Percentiles rank a stretch among this genome's conserved stretches.
phyloP scores from a whole-genome alignment of 306 rosid species.

The Biancaea sappan region DNA sequence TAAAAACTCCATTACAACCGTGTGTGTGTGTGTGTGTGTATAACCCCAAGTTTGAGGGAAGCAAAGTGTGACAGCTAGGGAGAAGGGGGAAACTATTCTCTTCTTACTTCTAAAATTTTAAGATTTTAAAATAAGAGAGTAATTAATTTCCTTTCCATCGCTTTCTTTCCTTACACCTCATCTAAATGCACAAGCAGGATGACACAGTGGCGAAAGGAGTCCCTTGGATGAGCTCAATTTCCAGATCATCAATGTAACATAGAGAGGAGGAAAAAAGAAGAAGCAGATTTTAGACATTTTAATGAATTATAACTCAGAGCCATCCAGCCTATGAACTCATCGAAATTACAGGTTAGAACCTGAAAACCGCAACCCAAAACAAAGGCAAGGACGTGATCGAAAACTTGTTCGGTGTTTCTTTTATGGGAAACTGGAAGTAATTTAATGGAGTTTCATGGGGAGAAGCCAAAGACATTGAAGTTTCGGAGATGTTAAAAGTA shows the following conservation, averaged over 20 bases:
- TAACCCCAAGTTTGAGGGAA: not conserved
- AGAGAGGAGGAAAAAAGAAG: too few relatives aligned
- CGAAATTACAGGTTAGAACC: not conserved
- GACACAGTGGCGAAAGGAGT: not conserved
- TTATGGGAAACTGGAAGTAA: not conserved
- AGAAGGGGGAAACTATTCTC: not conserved
- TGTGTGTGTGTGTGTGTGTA: too few relatives aligned
- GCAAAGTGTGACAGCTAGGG: not conserved
- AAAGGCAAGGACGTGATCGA: not conserved
- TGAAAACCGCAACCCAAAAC: not conserved
- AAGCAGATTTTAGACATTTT: not conserved
- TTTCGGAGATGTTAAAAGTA: conserved; percentile 1
- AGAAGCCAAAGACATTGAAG: not conserved
- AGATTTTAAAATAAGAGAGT: not conserved
- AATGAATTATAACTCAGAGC: not conserved
- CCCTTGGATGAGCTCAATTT: not conserved
- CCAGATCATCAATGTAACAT: not conserved
- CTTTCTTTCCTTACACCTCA: not conserved
- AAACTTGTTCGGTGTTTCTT: too few relatives aligned
- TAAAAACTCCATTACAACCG: too few relatives aligned
- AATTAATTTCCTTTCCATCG: not conserved
- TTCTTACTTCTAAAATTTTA: not conserved
- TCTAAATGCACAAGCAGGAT: not conserved
- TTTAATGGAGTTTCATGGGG: not conserved
- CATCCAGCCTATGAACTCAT: not conserved